Conservation (phyloP, 1,284 basidiomycete species). For the Irpex sp. region DNA sequence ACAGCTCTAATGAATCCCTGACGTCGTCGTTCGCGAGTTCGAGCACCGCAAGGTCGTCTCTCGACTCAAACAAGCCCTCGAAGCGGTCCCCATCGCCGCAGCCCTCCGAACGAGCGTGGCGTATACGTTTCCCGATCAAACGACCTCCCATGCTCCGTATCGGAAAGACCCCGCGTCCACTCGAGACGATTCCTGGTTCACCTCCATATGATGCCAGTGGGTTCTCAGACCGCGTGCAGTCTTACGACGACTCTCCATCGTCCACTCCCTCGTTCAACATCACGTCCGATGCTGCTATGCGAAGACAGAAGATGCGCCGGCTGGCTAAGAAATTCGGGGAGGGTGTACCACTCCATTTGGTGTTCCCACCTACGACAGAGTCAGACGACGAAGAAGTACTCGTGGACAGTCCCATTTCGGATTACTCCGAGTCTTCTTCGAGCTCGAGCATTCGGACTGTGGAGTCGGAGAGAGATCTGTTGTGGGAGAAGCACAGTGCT, state of each 20-base stretch:
- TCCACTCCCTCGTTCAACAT: conserved; percentile 33
- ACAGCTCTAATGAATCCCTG: conserved; percentile 17
- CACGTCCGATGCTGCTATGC: conserved; percentile 34
- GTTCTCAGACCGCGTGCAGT: neutral
- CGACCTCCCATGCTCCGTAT: conserved; percentile 15
- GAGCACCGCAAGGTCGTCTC: conserved; percentile 17
- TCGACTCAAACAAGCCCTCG: conserved; percentile 12
- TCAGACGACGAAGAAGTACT: conserved; percentile 15
- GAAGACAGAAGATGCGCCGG: conserved; percentile 56
- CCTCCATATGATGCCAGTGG: conserved; percentile 7
- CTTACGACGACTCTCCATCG: conserved; percentile 18
- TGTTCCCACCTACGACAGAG: conserved; percentile 40
- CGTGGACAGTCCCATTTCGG: conserved; percentile 7
- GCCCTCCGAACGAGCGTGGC: conserved; percentile 11
- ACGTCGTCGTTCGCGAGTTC: conserved; percentile 4
- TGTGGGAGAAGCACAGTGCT: conserved; percentile 3
- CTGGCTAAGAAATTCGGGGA: conserved; percentile 56
- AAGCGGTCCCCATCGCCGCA: neutral
- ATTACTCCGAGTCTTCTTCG: neutral
- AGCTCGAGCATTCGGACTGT: neutral
- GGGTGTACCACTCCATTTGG: conserved; percentile 51
- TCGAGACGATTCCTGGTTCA: conserved; percentile 22
- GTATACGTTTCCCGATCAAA: conserved; percentile 8
- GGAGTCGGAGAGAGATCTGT: neutral
- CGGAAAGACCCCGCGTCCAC: conserved; percentile 17